Evolutionary conservation across 257 asterid species (phyloP), one percentile per base, ranked within the genome.

Genomic region (Salvia miltiorrhiza): DNA sequence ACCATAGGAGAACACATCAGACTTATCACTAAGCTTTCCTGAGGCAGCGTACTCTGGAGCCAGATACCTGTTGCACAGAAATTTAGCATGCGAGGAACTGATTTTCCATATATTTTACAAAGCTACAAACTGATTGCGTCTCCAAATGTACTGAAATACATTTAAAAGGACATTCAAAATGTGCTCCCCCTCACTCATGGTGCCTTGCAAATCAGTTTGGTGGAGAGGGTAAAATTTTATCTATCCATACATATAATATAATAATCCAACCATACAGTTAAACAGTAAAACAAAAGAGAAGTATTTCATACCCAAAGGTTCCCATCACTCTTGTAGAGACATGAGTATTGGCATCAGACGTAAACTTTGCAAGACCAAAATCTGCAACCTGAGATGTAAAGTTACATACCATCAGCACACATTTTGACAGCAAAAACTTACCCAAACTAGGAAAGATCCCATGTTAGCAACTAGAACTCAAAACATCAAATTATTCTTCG

Each of bases 11-110:
- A 88, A 93, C n/a, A 93, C 97, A 55, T 93, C 98, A 0, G 98
- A 93, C 79, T 81, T 93, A 1, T 94, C 99, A 0, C 93, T 83
- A 50, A 94, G 97, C 71, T 94, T 94, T 44, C 99, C 99, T 0
- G 97, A 87, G 63, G 96, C 71, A 33, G 99, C 99, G 65, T 94
- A 94, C 59, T 94, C 99, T n/a, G 99, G 99, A 44, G 99, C 99
- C 76, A 94, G 72, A 76, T 94, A 94, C 82, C 99, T 94, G 59
- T 66, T 28, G 40, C 43, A 20, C 68, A 14, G 45, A 67, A 63
- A 70, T 40, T 54, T 55, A 73, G 45, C 60, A 60, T 54, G 30
- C 12, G 6, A 3, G 0, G 40, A 55, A 57, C 9, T 50, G 32
- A 47, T 37, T 68, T 12, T 32, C 11, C 10, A 43, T n/a, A 32